phyloP scores from a whole-genome alignment of 106 monocot genomes.

The Dioscorea zingiberensis region DNA sequence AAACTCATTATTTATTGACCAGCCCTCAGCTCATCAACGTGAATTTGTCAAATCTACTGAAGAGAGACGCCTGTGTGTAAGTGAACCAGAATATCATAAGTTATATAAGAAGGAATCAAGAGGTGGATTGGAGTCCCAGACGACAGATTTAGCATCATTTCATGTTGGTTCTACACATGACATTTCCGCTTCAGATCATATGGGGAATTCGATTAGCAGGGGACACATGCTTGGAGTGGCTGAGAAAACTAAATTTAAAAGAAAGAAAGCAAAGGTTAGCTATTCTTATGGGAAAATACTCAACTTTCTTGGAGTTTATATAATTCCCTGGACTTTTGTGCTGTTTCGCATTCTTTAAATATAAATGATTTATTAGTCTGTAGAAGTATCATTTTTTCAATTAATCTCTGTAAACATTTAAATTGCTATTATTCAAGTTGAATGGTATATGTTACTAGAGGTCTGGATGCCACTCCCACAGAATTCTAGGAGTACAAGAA shows the following conservation, averaged over 20 bases:
- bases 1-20: conserved; percentile 67
- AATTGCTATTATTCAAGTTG: too few species aligned
- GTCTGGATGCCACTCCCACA: too few species aligned
- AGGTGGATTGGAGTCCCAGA: too few species aligned
- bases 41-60: conserved; percentile 68
- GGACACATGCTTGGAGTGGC: conserved; percentile 20
- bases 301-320: neutral
- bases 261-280: conserved; percentile 73
- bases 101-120: conserved; percentile 37
- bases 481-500: too few species aligned
- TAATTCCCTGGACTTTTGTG: neutral
- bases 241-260: conserved; percentile 77
- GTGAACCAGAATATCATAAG: conserved; percentile 48
- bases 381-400: neutral
- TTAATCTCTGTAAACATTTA: too few species aligned
- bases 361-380: neutral
- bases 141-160: conserved; percentile 5
- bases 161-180: neutral
- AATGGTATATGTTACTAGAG: too few species aligned
- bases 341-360: neutral
- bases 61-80: conserved; percentile 70
- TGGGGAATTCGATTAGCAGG: conserved; percentile 9
- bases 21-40: conserved; percentile 64
- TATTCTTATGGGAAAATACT: neutral
- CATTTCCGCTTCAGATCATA: neutral